phyloP scores from a whole-genome alignment of 1,139 yeast genomes.

The Kurtzmaniella quercitrusa region DNA sequence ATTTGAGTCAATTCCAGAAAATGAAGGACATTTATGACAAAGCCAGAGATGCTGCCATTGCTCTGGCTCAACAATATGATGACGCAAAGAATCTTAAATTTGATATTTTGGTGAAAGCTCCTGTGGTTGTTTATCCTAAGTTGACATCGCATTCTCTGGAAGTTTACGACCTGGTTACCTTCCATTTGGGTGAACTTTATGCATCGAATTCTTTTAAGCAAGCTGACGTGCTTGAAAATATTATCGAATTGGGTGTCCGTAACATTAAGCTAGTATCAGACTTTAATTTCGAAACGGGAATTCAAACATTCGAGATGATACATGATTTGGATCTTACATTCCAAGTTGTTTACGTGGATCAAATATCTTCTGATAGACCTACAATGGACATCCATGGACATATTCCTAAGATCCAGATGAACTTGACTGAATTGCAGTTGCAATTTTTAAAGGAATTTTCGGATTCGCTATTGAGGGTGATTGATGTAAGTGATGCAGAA shows the following conservation, averaged over 20 bases:
- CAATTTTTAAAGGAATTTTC: slow-evolving; percentile 53
- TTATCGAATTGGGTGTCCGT: slow-evolving; percentile 63
- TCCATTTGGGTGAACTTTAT: slow-evolving; percentile 80
- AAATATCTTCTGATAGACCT: slow-evolving; percentile 38
- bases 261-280: slow-evolving; percentile 63
- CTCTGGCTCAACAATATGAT: slow-evolving; percentile 63
- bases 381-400: slow-evolving; percentile 53
- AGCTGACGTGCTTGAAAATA: slow-evolving; percentile 31
- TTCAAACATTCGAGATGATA: slow-evolving; percentile 61
- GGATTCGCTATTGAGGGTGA: slow-evolving; percentile 55
- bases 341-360: slow-evolving; percentile 53
- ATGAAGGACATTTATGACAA: slow-evolving; percentile 87
- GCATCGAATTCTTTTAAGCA: slow-evolving; percentile 56
- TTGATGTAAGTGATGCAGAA: slow-evolving; percentile 36
- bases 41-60: slow-evolving; percentile 79
- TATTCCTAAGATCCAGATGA: slow-evolving; percentile 62
- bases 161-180: slow-evolving; percentile 57
- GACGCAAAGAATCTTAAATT: slow-evolving; percentile 62
- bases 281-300: slow-evolving; percentile 41
- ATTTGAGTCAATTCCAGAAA: slow-evolving; percentile 67
- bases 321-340: slow-evolving; percentile 66
- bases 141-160: slow-evolving; percentile 38
- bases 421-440: slow-evolving; percentile 76
- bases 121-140: slow-evolving; percentile 76
- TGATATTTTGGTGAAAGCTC: slow-evolving; percentile 72